A percentile compares a stretch with the other conserved stretches of the same genome.
phyloP scores from a whole-genome alignment of 2,329 filamentous ascomycete genomes.

The Pseudogymnoascus sp. region DNA sequence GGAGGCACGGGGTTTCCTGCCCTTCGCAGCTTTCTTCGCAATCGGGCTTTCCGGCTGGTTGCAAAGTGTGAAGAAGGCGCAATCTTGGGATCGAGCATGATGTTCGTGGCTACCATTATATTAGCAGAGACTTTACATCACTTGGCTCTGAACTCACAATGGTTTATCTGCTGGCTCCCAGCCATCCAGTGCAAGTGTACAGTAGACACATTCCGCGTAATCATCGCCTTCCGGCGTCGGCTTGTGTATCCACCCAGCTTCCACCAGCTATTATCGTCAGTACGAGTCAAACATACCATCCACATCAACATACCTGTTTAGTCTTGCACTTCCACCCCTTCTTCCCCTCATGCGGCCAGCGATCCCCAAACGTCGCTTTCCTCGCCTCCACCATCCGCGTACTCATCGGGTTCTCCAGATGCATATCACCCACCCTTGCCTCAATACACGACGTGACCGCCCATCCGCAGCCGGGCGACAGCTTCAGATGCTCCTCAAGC shows the following conservation, averaged over 20 bases:
- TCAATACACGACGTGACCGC: conserved; percentile 64
- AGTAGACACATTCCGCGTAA: conserved; percentile 87
- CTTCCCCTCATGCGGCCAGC: conserved; percentile 86
- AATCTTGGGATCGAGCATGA: conserved; percentile 67
- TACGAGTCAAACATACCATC: background rate
- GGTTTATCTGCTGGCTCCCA: conserved; percentile 94
- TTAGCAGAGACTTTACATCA: conserved; percentile 11
- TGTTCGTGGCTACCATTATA: conserved; percentile 68
- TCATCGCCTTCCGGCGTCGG: conserved; percentile 78
- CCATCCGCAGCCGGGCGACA: conserved; percentile 80
- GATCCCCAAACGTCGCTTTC: conserved; percentile 71
- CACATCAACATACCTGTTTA: conserved; percentile 58
- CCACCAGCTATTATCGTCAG: conserved; percentile 60
- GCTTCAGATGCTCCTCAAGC: conserved; percentile 75
- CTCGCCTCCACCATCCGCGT: conserved; percentile 69
- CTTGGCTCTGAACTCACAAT: conserved; percentile 51
- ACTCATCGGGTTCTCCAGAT: conserved; percentile 66
- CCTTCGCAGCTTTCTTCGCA: conserved; percentile 44
- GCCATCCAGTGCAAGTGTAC: conserved; percentile 79
- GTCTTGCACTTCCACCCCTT: conserved; percentile 84
- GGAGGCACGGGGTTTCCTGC: conserved; percentile 54
- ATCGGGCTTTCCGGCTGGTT: conserved; percentile 43
- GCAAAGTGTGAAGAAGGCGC: conserved; percentile 72
- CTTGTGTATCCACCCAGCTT: conserved; percentile 91
- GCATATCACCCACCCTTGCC: conserved; percentile 54